A percentile compares a stretch with the other conserved stretches of the same genome.
Conservation (phyloP, 78 protist species). For the Dictyostelium firmibasis region DNA sequence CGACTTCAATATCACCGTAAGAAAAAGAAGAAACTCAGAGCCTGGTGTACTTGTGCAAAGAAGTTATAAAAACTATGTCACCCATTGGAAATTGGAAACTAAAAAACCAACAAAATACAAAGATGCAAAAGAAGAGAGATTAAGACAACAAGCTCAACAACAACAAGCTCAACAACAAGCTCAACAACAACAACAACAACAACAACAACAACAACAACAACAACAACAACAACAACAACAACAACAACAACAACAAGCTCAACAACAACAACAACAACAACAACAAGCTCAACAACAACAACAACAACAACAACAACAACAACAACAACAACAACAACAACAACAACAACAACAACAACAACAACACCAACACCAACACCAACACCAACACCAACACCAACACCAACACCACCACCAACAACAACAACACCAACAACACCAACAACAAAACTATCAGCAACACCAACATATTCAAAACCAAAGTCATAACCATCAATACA, state of each 20-base stretch:
- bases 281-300: not conserved
- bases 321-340: not conserved
- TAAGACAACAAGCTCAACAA: constrained; percentile 20
- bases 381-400: not conserved
- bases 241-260: not conserved
- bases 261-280: not conserved
- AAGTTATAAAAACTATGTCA: constrained; percentile 43
- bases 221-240: not conserved
- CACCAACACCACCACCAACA: not conserved
- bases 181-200: not conserved
- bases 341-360: not conserved
- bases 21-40: constrained; percentile 65
- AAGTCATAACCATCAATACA: not conserved
- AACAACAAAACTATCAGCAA: too few species aligned
- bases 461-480: not conserved
- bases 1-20: not conserved
- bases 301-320: not conserved
- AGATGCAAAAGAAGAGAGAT: not conserved
- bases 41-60: constrained; percentile 58
- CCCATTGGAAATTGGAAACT: constrained; percentile 52
- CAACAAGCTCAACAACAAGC: not conserved
- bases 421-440: too few species aligned
- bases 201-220: not conserved
- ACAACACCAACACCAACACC: too few species aligned
- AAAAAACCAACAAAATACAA: constrained; percentile 5